Evolutionary conservation across 2,329 filamentous ascomycete genomes (phyloP).

Genomic region (Zopfia rhizophila): DNA sequence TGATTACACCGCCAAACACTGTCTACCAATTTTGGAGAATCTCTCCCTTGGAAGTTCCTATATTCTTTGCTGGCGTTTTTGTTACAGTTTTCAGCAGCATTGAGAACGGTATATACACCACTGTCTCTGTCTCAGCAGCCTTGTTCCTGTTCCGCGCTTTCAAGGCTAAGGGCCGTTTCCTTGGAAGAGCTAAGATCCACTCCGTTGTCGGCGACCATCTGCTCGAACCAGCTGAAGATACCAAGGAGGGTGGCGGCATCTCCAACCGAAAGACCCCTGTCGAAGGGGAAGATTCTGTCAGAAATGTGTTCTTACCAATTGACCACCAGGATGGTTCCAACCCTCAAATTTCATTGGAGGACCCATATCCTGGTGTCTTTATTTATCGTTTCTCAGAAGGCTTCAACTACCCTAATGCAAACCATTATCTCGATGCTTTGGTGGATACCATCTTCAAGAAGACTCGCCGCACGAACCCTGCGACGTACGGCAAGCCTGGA

Average conservation of each 20-base stretch:
- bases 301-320: slow-evolving; percentile 88
- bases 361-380: slow-evolving; percentile 91
- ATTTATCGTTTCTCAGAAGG: slow-evolving; percentile 97
- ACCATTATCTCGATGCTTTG: slow-evolving; percentile 82
- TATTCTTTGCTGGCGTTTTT: slow-evolving; percentile 93
- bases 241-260: slow-evolving; percentile 25
- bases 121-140: slow-evolving; percentile 78
- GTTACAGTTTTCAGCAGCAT: slow-evolving; percentile 90
- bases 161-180: slow-evolving; percentile 83
- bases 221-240: slow-evolving; percentile 60
- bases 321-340: slow-evolving; percentile 91
- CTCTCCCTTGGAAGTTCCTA: slow-evolving; percentile 86
- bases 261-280: slow-evolving; percentile 29
- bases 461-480: slow-evolving; percentile 80
- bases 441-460: slow-evolving; percentile 58
- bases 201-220: slow-evolving; percentile 82
- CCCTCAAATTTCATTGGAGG: slow-evolving; percentile 78
- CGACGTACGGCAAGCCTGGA: slow-evolving; percentile 65
- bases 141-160: slow-evolving; percentile 85
- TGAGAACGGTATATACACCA: slow-evolving; percentile 92
- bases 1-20: slow-evolving; percentile 91
- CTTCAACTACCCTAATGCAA: slow-evolving; percentile 96
- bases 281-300: slow-evolving; percentile 59
- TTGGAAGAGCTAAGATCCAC: slow-evolving; percentile 85
- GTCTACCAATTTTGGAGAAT: slow-evolving; percentile 97